Evolutionary conservation across 805 yeast genomes (phyloP).

Genomic region (Lipomyces spencermartinsiae): DNA sequence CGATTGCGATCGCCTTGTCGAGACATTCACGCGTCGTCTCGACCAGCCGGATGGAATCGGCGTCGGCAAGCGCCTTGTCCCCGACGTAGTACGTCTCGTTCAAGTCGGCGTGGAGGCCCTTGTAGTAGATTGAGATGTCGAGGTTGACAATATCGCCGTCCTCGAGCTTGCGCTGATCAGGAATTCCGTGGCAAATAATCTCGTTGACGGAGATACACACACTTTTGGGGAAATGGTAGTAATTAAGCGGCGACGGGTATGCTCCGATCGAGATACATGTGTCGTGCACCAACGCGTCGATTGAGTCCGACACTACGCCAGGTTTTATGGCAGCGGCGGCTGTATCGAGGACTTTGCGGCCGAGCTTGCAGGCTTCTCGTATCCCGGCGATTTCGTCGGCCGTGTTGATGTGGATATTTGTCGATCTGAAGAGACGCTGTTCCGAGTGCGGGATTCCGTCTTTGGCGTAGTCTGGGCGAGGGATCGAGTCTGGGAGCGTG

Average conservation of each 20-base stretch:
- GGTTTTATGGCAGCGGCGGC: conserved; percentile 85
- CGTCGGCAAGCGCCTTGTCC: conserved; percentile 77
- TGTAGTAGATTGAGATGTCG: conserved; percentile 82
- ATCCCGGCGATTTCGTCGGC: conserved; percentile 76
- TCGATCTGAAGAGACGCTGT: conserved; percentile 70
- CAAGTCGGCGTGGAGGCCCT: conserved; percentile 92
- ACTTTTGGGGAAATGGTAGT: conserved; percentile 90
- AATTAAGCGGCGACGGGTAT: conserved; percentile 94
- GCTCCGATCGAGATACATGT: conserved; percentile 88
- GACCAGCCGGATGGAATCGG: conserved; percentile 84
- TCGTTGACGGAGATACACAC: conserved; percentile 94
- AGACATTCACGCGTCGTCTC: conserved; percentile 90
- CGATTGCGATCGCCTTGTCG: conserved; percentile 78
- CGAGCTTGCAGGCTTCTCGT: conserved; percentile 74
- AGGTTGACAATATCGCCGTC: conserved; percentile 95
- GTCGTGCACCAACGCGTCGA: conserved; percentile 83
- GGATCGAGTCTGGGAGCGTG: conserved; percentile 71
- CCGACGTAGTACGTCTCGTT: conserved; percentile 98
- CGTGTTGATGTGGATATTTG: conserved; percentile 66
- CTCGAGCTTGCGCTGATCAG: conserved; percentile 82
- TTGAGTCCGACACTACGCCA: conserved; percentile 91
- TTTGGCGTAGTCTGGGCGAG: conserved; percentile 80
- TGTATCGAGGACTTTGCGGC: conserved; percentile 86
- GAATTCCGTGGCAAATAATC: conserved; percentile 96
- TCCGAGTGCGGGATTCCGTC: conserved; percentile 83